These are phyloP conservation scores for Malus sieversii DNA, from an alignment of 306 rosid species.

Conservation along the genomic window DNA sequence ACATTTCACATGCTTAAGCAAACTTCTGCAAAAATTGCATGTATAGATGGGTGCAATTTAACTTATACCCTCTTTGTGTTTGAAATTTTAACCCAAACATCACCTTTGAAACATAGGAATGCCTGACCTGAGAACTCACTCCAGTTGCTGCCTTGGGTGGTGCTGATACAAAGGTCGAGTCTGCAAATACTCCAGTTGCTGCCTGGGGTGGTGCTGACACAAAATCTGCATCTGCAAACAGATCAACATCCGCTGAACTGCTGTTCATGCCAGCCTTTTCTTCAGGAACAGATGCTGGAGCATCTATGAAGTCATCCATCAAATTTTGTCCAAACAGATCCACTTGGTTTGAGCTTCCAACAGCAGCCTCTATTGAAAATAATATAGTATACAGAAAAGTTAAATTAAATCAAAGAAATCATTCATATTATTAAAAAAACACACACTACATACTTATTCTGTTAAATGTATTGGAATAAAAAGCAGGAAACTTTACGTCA, in stretches of 20 bases:
- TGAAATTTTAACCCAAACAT: background rate
- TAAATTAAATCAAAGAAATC: background rate
- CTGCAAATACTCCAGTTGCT: constrained; percentile 58
- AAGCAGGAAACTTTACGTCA: background rate
- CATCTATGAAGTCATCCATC: constrained; percentile 85
- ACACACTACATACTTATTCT: background rate
- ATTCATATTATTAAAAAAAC: background rate
- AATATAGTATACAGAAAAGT: constrained; percentile 16
- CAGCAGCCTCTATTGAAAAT: constrained; percentile 55
- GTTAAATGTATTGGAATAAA: background rate
- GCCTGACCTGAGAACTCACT: constrained; percentile 53
- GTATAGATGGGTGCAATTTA: background rate
- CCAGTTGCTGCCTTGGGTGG: constrained; percentile 41
- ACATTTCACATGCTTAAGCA: background rate
- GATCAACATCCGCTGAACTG: constrained; percentile 66
- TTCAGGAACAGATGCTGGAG: constrained; percentile 57
- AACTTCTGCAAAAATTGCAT: background rate
- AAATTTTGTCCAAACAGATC: constrained; percentile 78
- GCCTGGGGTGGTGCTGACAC: constrained; percentile 58
- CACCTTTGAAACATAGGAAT: background rate
- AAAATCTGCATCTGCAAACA: constrained; percentile 89
- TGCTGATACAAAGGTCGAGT: constrained; percentile 66
- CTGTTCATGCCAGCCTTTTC: constrained; percentile 40
- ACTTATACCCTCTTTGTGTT: background rate
- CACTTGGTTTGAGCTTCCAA: constrained; percentile 59